A percentile compares a stretch with the other conserved stretches of the same genome.
phyloP scores from a whole-genome alignment of 495 filamentous ascomycete species.

The Xylaria intraflava region DNA sequence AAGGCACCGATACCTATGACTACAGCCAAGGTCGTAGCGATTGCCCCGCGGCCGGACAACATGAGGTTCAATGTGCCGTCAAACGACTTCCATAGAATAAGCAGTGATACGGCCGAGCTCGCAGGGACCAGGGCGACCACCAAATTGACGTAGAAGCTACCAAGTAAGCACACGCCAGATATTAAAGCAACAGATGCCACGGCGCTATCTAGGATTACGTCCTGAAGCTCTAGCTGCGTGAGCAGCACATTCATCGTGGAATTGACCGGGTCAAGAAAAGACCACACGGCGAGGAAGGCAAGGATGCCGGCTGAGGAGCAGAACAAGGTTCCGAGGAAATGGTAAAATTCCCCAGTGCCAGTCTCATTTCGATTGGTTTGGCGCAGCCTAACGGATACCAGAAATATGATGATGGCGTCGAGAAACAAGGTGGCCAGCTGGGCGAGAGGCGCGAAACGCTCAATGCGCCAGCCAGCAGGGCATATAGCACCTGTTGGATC shows the following conservation, averaged over 20 bases:
- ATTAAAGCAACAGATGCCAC: slow-evolving; percentile 12
- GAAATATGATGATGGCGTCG: slow-evolving; percentile 17
- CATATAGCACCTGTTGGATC: slow-evolving; percentile 22
- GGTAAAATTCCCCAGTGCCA: slow-evolving; percentile 9
- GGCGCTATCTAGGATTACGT: slow-evolving; percentile 16
- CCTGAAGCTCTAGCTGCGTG: slow-evolving; percentile 14
- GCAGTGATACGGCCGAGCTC: slow-evolving; percentile 14
- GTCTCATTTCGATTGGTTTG: slow-evolving; percentile 11
- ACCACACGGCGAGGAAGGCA: slow-evolving; percentile 19
- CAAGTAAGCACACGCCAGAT: slow-evolving; percentile 17
- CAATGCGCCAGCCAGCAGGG: slow-evolving; percentile 13
- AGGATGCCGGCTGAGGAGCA: slow-evolving; percentile 17
- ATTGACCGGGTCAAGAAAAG: slow-evolving; percentile 15
- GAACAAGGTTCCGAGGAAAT: slow-evolving; percentile 14
- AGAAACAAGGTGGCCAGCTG: slow-evolving; percentile 19
- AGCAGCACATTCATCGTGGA: slow-evolving; percentile 21
- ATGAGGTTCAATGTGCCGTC: slow-evolving; percentile 18
- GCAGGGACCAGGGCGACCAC: slow-evolving; percentile 16
- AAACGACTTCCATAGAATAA: slow-evolving; percentile 18
- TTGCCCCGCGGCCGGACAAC: slow-evolving; percentile 19
- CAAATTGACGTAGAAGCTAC: slow-evolving; percentile 13
- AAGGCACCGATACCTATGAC: slow-evolving; percentile 19
- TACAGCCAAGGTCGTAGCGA: slow-evolving; percentile 11
- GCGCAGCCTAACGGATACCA: slow-evolving; percentile 14
- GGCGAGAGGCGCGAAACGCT: slow-evolving; percentile 20